Conservation (phyloP, 129 eudicot genomes). For the Arctium lappa region DNA sequence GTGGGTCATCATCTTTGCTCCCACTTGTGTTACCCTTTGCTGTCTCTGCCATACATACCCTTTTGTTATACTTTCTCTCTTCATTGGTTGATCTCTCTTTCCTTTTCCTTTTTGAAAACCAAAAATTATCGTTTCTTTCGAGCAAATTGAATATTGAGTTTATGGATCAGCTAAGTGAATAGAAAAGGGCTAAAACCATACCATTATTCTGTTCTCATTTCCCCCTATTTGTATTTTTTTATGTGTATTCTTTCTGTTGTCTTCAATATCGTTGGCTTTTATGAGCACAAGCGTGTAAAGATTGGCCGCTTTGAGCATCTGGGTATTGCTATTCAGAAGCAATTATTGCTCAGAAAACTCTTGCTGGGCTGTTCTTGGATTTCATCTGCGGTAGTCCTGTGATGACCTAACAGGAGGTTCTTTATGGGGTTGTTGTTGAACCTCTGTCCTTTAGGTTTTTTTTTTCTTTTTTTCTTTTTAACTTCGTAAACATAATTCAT, state of each 20-base stretch:
- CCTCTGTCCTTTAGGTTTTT: too few relatives aligned
- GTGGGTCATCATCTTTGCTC: conserved; percentile 42
- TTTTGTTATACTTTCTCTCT: conserved; percentile 11
- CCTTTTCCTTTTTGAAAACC: conserved; percentile 14
- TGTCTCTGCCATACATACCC: conserved; percentile 32
- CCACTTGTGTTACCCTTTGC: conserved; percentile 57
- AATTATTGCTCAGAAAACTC: not conserved
- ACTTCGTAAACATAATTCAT: conserved; percentile 20
- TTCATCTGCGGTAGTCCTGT: conserved; percentile 21
- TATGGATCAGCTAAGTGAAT: conserved; percentile 1
- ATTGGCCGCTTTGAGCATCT: conserved; percentile 24
- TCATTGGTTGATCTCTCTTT: conserved; percentile 4
- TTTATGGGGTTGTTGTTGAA: conserved; percentile 18
- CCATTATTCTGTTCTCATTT: not conserved
- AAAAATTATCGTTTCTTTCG: not conserved
- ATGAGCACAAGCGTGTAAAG: not conserved
- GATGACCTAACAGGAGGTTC: conserved; percentile 16
- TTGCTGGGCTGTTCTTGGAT: conserved; percentile 15
- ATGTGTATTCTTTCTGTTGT: not conserved
- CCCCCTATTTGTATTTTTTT: not conserved
- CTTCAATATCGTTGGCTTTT: conserved; percentile 10
- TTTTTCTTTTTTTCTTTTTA: not conserved
- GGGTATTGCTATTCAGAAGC: conserved; percentile 20
- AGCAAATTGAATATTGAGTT: not conserved
- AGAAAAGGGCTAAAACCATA: not conserved